Evolutionary conservation across 352 stramenopile species (phyloP), one percentile per base, ranked within the genome.

Genomic region (Aphanomyces cochlioides): DNA sequence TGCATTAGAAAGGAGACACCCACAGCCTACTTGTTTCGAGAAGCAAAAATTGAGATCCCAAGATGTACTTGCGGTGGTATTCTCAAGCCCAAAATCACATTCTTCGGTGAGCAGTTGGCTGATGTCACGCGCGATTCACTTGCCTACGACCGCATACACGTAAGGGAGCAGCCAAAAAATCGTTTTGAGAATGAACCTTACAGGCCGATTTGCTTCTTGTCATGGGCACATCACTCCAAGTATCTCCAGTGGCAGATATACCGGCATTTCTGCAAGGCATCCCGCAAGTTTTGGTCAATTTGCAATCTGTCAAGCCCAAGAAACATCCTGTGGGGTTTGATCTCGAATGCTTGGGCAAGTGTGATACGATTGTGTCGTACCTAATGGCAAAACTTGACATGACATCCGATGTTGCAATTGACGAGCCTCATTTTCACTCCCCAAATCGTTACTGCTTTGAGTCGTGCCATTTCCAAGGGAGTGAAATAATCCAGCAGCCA

Each of bases 151-250:
- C 38, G 38, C 6, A 15, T 7, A 3, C 13, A 73, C 12, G 50
- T 73, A 48, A 4, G 41, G 6, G 36, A 57, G 43, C 54, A 13
- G 19, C 12, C 2, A 12, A 37, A 15, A 28, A 68, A 12, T 70
- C 64, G 1, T n/a, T 28, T 10, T n/a, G n/a, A n/a, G n/a, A n/a
- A 50, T 50, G 10, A 83, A 79, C 81, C 2, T 50, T 91, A 21
- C 84, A 90, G 47, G 93, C 89, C 0, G 96, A 99, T 80, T 77
- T 98, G 28, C 76, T 99, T 39, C 89, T 99, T 47, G 96, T 99
- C 21, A 98, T 99, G 72, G 97, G 97, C 59, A 99, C 97, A 28
- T 98, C 92, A 7, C 81, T 99, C 3, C 96, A 97, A 65, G 97
- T 99, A 38, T 88, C 88, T 43, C 97, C 97, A 3, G 92, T 99